Evolutionary conservation across 495 filamentous ascomycete species (phyloP).

Genomic region (Aspergillus cavernicola): DNA sequence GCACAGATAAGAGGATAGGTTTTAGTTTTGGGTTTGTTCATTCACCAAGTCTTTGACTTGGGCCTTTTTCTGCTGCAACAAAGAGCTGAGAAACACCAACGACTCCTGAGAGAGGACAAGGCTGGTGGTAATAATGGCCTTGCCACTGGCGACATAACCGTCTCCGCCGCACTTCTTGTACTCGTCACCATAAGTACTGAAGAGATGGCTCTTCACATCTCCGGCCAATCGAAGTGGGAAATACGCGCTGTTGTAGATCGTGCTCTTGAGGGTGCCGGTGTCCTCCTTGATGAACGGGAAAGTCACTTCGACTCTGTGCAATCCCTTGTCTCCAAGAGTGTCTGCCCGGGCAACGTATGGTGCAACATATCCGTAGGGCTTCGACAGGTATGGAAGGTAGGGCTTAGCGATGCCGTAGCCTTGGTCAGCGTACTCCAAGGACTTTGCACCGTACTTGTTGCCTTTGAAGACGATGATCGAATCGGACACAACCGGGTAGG

Average conservation of each 20-base stretch:
- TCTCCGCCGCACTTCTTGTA: slow-evolving; percentile 72
- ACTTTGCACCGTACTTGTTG: slow-evolving; percentile 76
- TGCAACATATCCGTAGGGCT: slow-evolving; percentile 70
- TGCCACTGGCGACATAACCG: slow-evolving; percentile 62
- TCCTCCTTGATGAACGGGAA: slow-evolving; percentile 90
- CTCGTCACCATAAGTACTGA: slow-evolving; percentile 67
- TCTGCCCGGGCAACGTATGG: slow-evolving; percentile 85
- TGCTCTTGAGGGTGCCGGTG: slow-evolving; percentile 68
- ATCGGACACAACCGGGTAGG: slow-evolving; percentile 83
- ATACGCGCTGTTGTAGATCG: slow-evolving; percentile 58
- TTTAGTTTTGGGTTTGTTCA: slow-evolving; percentile 46
- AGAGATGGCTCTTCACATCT: slow-evolving; percentile 73
- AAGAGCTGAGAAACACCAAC: slow-evolving; percentile 52
- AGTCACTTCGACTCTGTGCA: slow-evolving; percentile 68
- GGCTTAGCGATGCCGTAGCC: slow-evolving; percentile 70
- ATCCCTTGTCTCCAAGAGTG: slow-evolving; percentile 67
- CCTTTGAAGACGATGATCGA: slow-evolving; percentile 70
- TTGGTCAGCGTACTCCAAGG: slow-evolving; percentile 64
- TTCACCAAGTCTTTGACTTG: slow-evolving; percentile 54
- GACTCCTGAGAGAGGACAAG: slow-evolving; percentile 68
- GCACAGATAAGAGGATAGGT: slow-evolving; percentile 12
- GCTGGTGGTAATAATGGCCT: slow-evolving; percentile 71
- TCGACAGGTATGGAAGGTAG: slow-evolving; percentile 70
- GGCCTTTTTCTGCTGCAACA: slow-evolving; percentile 57
- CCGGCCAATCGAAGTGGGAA: slow-evolving; percentile 62